These are phyloP conservation scores for Blastobotrys aristatus DNA, from an alignment of 1,139 yeast species.

Conservation along the genomic window DNA sequence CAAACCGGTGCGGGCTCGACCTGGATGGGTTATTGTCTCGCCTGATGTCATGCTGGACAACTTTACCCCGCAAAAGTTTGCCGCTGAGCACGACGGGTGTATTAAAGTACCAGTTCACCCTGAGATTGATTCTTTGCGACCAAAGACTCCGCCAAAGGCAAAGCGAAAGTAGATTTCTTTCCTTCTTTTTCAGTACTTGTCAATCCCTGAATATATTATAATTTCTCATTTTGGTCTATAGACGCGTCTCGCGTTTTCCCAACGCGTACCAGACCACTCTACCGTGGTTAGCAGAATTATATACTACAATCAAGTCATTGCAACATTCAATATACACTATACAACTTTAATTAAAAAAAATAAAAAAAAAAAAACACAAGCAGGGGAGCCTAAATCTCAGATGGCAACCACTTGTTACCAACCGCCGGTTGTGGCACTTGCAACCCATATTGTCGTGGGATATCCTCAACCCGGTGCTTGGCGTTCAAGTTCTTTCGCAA, in stretches of 20 bases:
- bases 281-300: too few relatives aligned
- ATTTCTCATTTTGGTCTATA: too few relatives aligned
- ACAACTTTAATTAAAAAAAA: too few relatives aligned
- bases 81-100: conserved; percentile 41
- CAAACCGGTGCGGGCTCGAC: conserved; percentile 61
- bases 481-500: conserved; percentile 85
- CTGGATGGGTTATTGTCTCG: conserved; percentile 88
- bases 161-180: conserved; percentile 9
- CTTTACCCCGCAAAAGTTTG: conserved; percentile 49
- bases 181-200: too few relatives aligned
- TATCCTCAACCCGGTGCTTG: conserved; percentile 76
- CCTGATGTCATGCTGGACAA: conserved; percentile 77
- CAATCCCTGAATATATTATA: not conserved
- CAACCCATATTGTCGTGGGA: conserved; percentile 74
- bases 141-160: conserved; percentile 60
- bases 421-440: conserved; percentile 56
- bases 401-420: conserved; percentile 43
- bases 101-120: conserved; percentile 55
- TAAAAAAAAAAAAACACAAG: too few relatives aligned
- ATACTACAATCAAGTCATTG: too few relatives aligned
- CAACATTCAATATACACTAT: too few relatives aligned
- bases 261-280: too few relatives aligned
- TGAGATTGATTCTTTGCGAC: conserved; percentile 76
- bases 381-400: too few relatives aligned
- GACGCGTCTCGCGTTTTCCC: too few relatives aligned